phyloP scores from a whole-genome alignment of 768 basidiomycete genomes.

The Trametopsis cervina region DNA sequence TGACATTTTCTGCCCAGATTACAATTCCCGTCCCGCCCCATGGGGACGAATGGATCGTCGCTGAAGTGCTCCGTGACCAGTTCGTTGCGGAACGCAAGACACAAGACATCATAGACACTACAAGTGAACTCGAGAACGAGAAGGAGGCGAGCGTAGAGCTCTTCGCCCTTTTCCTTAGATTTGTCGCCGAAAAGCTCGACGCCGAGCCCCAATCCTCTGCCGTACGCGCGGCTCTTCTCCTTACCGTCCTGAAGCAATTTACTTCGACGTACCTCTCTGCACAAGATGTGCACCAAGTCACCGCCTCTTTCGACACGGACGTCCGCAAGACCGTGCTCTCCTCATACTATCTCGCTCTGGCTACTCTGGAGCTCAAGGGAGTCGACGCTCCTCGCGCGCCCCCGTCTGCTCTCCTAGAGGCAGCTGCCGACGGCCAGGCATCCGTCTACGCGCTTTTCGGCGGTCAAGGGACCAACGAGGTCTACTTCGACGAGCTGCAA shows the following conservation, averaged over 20 bases:
- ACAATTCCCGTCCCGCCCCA: slow-evolving; percentile 84
- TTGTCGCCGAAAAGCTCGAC: slow-evolving; percentile 58
- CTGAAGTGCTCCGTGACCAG: slow-evolving; percentile 87
- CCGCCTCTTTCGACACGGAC: slow-evolving; percentile 67
- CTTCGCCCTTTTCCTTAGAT: slow-evolving; percentile 75
- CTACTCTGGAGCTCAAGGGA: slow-evolving; percentile 54
- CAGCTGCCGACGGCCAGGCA: slow-evolving; percentile 53
- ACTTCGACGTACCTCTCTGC: slow-evolving; percentile 62
- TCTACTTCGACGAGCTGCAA: slow-evolving; percentile 96
- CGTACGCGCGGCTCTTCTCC: slow-evolving; percentile 60
- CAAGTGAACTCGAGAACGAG: slow-evolving; percentile 43
- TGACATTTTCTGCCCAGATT: slow-evolving; percentile 37
- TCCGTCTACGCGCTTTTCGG: slow-evolving; percentile 92
- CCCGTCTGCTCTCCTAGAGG: slow-evolving; percentile 61
- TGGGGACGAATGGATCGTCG: slow-evolving; percentile 82
- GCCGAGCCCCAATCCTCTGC: slow-evolving; percentile 44
- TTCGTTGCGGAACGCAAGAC: slow-evolving; percentile 52
- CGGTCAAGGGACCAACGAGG: slow-evolving; percentile 96
- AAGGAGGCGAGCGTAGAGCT: slow-evolving; percentile 71
- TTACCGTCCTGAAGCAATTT: slow-evolving; percentile 73
- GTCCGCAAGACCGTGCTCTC: slow-evolving; percentile 70
- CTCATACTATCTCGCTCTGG: slow-evolving; percentile 73
- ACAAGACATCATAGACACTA: slow-evolving; percentile 49
- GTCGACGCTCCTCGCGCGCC: slow-evolving; percentile 52
- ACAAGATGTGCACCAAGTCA: slow-evolving; percentile 78